Conservation (phyloP, 83 land plant genomes). For the Thuja plicata region DNA sequence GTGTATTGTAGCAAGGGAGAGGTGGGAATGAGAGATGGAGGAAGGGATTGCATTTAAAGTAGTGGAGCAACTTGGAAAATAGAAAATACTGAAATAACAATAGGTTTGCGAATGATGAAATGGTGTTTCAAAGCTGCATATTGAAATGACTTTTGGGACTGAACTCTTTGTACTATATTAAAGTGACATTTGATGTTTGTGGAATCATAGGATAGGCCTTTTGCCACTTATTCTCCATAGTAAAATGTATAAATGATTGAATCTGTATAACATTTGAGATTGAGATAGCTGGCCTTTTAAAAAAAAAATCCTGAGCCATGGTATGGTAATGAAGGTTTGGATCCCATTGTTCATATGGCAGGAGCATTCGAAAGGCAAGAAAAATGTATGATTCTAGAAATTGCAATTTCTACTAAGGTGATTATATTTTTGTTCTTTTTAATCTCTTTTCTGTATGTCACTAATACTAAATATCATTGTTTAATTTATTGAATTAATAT, state of each 20-base stretch:
- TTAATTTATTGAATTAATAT: neutral
- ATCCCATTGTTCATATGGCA: constrained; percentile 88
- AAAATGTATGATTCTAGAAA: constrained; percentile 81
- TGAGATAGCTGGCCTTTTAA: neutral
- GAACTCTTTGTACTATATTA: neutral
- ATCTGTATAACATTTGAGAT: neutral
- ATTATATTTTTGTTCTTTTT: neutral
- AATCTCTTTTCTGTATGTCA: neutral
- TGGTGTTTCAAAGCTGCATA: neutral
- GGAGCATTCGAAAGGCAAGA: constrained; percentile 86
- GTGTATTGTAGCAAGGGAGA: too few relatives aligned
- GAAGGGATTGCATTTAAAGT: too few relatives aligned
- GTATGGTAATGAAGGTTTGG: constrained; percentile 62
- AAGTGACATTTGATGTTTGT: neutral
- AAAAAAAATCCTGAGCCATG: neutral
- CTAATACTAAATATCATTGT: neutral
- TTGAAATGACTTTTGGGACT: neutral
- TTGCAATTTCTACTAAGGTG: constrained; percentile 78
- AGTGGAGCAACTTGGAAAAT: too few relatives aligned
- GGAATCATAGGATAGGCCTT: neutral
- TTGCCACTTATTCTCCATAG: neutral
- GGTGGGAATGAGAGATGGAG: too few relatives aligned
- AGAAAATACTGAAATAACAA: too few relatives aligned
- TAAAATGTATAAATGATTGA: neutral
- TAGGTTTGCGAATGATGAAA: neutral